A percentile compares a stretch with the other conserved stretches of the same genome.
These are phyloP conservation scores for Apiotrichum montevideense DNA, from an alignment of 1,284 basidiomycete species.

Conservation along the genomic window DNA sequence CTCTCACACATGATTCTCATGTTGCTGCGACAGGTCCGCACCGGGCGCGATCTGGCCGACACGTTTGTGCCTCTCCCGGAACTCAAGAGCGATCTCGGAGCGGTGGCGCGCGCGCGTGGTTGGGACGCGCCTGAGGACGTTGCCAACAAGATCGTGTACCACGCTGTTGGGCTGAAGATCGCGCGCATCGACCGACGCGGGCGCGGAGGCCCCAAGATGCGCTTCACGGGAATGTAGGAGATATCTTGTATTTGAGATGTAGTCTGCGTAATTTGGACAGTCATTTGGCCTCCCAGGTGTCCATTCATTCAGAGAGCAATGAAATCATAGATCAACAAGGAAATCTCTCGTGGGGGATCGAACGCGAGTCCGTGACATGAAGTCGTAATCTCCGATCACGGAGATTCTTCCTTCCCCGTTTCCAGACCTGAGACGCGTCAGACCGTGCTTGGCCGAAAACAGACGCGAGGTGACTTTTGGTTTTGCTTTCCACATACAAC, in stretches of 20 bases:
- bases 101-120: constrained; percentile 26
- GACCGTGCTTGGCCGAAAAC: background rate
- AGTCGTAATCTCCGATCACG: too few species aligned
- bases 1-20: constrained; percentile 30
- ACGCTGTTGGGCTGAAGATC: constrained; percentile 31
- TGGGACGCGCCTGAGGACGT: constrained; percentile 27
- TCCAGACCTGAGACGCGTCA: background rate
- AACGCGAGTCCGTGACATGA: too few species aligned
- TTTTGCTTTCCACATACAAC: background rate
- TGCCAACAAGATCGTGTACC: constrained; percentile 33
- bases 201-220: constrained; percentile 26
- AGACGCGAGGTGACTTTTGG: background rate
- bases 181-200: constrained; percentile 35
- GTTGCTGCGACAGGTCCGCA: constrained; percentile 20
- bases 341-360: too few species aligned
- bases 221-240: constrained; percentile 17
- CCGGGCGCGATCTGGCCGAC: background rate
- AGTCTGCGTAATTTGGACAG: too few species aligned
- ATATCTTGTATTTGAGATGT: background rate
- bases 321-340: too few species aligned
- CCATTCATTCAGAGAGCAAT: too few species aligned
- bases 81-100: constrained; percentile 28
- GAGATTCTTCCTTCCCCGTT: too few species aligned
- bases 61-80: constrained; percentile 23
- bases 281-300: too few species aligned